Conservation (phyloP, 805 yeast species). For the Lachancea thermotolerans region DNA sequence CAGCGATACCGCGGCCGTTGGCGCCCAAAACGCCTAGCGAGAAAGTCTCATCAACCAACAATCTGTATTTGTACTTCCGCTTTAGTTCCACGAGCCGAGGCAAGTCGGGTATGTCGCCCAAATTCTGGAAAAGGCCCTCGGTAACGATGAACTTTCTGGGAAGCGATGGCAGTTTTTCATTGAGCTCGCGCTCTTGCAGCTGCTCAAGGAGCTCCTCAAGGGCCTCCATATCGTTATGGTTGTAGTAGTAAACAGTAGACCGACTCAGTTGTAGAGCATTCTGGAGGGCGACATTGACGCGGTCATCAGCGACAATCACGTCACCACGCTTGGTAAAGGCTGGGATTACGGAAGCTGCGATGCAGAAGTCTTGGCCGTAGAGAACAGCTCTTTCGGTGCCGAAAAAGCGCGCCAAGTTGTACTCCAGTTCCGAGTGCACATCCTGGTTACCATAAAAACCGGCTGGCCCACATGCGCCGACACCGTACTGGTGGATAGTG, state of each 20-base stretch:
- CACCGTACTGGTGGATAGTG: slow-evolving; percentile 68
- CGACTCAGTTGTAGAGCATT: slow-evolving; percentile 84
- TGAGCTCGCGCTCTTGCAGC: slow-evolving; percentile 50
- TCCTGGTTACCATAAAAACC: slow-evolving; percentile 96
- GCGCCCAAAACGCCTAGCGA: slow-evolving; percentile 83
- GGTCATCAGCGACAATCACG: slow-evolving; percentile 78
- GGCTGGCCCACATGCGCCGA: slow-evolving; percentile 98
- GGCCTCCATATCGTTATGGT: slow-evolving; percentile 84
- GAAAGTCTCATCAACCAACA: slow-evolving; percentile 80
- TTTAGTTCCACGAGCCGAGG: slow-evolving; percentile 65
- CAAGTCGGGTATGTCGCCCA: slow-evolving; percentile 75
- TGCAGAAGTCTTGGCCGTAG: slow-evolving; percentile 88
- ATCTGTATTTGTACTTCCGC: slow-evolving; percentile 73
- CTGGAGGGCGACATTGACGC: slow-evolving; percentile 69
- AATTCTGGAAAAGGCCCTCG: slow-evolving; percentile 78
- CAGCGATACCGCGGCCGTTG: slow-evolving; percentile 81
- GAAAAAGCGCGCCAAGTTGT: slow-evolving; percentile 65
- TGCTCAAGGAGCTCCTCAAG: slow-evolving; percentile 63
- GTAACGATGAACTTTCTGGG: slow-evolving; percentile 87
- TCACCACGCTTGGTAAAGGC: slow-evolving; percentile 96
- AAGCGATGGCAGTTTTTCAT: slow-evolving; percentile 55
- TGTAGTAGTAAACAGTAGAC: slow-evolving; percentile 63
- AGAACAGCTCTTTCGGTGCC: slow-evolving; percentile 73
- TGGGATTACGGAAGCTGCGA: slow-evolving; percentile 83
- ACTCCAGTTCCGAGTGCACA: slow-evolving; percentile 74